These are phyloP conservation scores for Keqinozyma sinolaborantium DNA, from an alignment of 1,139 yeast genomes.

Conservation along the genomic window DNA sequence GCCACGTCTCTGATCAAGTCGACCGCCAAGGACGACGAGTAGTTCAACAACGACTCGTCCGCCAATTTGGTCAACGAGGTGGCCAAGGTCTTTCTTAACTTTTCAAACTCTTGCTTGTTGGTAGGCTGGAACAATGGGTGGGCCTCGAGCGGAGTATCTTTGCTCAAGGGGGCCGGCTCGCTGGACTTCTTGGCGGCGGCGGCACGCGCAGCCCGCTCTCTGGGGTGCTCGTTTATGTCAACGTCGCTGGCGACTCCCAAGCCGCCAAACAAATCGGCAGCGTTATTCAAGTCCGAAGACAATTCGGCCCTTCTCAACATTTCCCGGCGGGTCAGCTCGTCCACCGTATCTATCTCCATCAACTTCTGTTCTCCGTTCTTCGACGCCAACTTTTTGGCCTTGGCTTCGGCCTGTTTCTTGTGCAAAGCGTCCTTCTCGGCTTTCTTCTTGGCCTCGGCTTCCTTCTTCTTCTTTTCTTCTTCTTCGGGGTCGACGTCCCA, in stretches of 20 bases:
- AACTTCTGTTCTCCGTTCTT: slow-evolving; percentile 26
- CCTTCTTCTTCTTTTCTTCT: slow-evolving; percentile 42
- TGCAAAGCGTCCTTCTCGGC: slow-evolving; percentile 36
- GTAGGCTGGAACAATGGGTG: slow-evolving; percentile 82
- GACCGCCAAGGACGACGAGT: slow-evolving; percentile 72
- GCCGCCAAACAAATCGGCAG: slow-evolving; percentile 88
- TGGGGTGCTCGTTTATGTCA: slow-evolving; percentile 53
- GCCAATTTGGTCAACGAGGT: slow-evolving; percentile 65
- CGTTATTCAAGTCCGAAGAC: slow-evolving; percentile 83
- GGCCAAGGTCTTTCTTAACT: slow-evolving; percentile 72
- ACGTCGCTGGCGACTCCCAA: slow-evolving; percentile 61
- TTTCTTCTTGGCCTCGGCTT: slow-evolving; percentile 42
- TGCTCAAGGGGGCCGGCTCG: slow-evolving; percentile 37
- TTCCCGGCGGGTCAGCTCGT: slow-evolving; percentile 66
- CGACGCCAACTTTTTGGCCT: slow-evolving; percentile 35
- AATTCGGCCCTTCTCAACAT: slow-evolving; percentile 76
- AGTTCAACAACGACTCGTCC: slow-evolving; percentile 61
- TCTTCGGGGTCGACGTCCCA: slow-evolving; percentile 83
- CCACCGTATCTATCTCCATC: slow-evolving; percentile 59
- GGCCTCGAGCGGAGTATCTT: slow-evolving; percentile 64
- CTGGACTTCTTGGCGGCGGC: slow-evolving; percentile 37
- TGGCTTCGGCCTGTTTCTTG: slow-evolving; percentile 37
- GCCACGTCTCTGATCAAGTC: slow-evolving; percentile 84
- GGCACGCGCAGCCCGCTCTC: slow-evolving; percentile 56
- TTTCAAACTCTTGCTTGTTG: slow-evolving; percentile 78